These are phyloP conservation scores for Cutaneotrichosporon mucoides DNA, from an alignment of 1,284 basidiomycete genomes.

Conservation along the genomic window DNA sequence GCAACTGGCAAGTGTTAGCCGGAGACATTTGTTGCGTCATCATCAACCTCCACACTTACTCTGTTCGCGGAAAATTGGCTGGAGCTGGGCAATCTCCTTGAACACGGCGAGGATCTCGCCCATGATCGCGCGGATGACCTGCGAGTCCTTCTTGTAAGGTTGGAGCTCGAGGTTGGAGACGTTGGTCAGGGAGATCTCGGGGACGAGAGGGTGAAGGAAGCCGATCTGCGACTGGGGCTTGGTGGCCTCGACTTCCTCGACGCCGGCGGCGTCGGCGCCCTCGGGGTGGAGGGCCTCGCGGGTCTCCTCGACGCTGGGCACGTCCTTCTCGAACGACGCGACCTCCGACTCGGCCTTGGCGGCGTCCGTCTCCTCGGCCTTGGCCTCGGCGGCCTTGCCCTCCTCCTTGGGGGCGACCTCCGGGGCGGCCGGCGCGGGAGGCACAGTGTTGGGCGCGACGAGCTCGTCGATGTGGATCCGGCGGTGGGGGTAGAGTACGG, in stretches of 20 bases:
- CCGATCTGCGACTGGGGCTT: slow-evolving; percentile 48
- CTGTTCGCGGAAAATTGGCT: slow-evolving; percentile 96
- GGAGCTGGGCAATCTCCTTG: slow-evolving; percentile 97
- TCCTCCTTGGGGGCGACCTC: slow-evolving; percentile 2
- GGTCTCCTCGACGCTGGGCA: slow-evolving; percentile 54
- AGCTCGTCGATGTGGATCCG: slow-evolving; percentile 87
- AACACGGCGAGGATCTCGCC: slow-evolving; percentile 95
- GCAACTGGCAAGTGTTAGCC: slow-evolving; percentile 30
- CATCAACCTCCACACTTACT: slow-evolving; percentile 45
- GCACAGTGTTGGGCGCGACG: slow-evolving; percentile 37
- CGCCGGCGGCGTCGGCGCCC: slow-evolving; percentile 26
- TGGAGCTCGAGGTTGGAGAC: slow-evolving; percentile 78
- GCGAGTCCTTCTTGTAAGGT: slow-evolving; percentile 87
- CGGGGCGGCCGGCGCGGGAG: slow-evolving; percentile 4
- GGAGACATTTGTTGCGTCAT: not conserved
- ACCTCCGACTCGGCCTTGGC: slow-evolving; percentile 47
- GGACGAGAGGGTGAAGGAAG: slow-evolving; percentile 72
- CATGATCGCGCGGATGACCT: slow-evolving; percentile 93
- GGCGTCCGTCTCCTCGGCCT: not conserved
- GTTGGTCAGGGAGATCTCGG: slow-evolving; percentile 84
- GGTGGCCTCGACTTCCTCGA: slow-evolving; percentile 1
- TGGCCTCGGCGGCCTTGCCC: not conserved
- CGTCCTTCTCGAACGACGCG: slow-evolving; percentile 56
- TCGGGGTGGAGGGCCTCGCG: slow-evolving; percentile 45
- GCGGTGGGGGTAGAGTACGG: slow-evolving; percentile 91